Evolutionary conservation across 768 basidiomycete genomes (phyloP).

Genomic region (Boletus huronensis): DNA sequence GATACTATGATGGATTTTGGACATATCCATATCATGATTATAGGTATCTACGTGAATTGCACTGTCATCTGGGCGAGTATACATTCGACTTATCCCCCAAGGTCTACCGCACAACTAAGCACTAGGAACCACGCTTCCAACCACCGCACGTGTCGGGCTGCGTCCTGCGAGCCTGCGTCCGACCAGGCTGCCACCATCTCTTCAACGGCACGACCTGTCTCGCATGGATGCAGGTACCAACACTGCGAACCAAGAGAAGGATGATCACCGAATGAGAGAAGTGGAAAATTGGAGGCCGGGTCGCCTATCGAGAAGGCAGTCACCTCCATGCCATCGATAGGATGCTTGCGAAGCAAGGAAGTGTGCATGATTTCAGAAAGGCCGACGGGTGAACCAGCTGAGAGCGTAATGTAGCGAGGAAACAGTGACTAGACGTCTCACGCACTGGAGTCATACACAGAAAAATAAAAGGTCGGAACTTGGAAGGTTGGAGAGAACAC

Average conservation of each 20-base stretch:
- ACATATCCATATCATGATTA: too few species aligned
- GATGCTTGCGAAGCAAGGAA: slow-evolving; percentile 53
- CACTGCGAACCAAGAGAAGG: slow-evolving; percentile 68
- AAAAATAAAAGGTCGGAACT: slow-evolving; percentile 84
- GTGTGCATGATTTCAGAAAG: slow-evolving; percentile 55
- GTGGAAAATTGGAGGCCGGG: slow-evolving; percentile 57
- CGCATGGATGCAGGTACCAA: slow-evolving; percentile 90
- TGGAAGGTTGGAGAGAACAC: slow-evolving; percentile 76
- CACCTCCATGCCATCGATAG: slow-evolving; percentile 40
- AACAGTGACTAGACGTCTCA: slow-evolving; percentile 24
- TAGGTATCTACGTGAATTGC: background rate
- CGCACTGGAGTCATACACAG: slow-evolving; percentile 64
- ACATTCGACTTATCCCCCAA: slow-evolving; percentile 21
- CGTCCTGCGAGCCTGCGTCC: background rate
- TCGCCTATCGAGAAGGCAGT: slow-evolving; percentile 55
- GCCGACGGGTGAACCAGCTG: slow-evolving; percentile 64
- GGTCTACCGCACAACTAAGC: slow-evolving; percentile 59
- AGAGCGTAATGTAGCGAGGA: slow-evolving; percentile 12
- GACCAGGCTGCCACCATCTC: slow-evolving; percentile 59
- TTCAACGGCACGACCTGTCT: slow-evolving; percentile 58
- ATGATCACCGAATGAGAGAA: slow-evolving; percentile 86
- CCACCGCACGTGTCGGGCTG: slow-evolving; percentile 38
- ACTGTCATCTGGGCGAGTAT: background rate
- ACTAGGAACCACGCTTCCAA: slow-evolving; percentile 79
- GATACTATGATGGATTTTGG: too few species aligned